Evolutionary conservation across 177 flowering plant genomes (phyloP).

Genomic region (Vitis hybrid): DNA sequence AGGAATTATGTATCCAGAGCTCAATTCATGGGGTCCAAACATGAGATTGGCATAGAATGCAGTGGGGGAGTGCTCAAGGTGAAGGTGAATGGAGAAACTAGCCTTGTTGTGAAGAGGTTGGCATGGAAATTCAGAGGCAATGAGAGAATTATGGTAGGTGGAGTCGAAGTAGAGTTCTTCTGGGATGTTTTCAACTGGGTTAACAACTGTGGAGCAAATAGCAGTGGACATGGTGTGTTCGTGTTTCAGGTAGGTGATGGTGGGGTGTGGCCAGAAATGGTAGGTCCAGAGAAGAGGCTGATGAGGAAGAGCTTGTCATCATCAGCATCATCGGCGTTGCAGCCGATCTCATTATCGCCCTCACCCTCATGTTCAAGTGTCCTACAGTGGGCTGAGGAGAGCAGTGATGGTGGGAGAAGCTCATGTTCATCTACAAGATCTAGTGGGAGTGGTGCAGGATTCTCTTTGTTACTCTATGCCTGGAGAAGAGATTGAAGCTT

Average conservation of each 20-base stretch:
- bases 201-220: conserved; percentile 4
- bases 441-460: conserved; percentile 49
- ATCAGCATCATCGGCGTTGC: conserved; percentile 9
- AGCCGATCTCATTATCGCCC: conserved; percentile 27
- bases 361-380: conserved; percentile 66
- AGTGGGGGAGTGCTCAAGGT: conserved; percentile 48
- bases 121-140: conserved; percentile 83
- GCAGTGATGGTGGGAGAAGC: conserved; percentile 64
- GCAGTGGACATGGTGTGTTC: conserved; percentile 54
- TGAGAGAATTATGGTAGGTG: conserved; percentile 54
- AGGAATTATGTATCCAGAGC: conserved; percentile 44
- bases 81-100: conserved; percentile 47
- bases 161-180: conserved; percentile 53
- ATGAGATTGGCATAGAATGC: conserved; percentile 61
- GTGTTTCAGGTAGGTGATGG: conserved; percentile 73
- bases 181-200: conserved; percentile 87
- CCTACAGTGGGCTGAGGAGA: conserved; percentile 79
- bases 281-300: conserved; percentile 63
- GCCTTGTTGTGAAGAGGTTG: conserved; percentile 53
- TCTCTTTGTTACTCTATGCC: conserved; percentile 66
- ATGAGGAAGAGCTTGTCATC: conserved; percentile 56
- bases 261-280: conserved; percentile 70
- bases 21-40: conserved; percentile 45
- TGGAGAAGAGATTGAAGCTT: conserved; percentile 49
- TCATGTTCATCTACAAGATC: conserved; percentile 59